Evolutionary conservation across 176 grass and related monocot genomes (phyloP), one percentile per base, ranked within the genome.

Genomic region (Aegilops umbellulata): DNA sequence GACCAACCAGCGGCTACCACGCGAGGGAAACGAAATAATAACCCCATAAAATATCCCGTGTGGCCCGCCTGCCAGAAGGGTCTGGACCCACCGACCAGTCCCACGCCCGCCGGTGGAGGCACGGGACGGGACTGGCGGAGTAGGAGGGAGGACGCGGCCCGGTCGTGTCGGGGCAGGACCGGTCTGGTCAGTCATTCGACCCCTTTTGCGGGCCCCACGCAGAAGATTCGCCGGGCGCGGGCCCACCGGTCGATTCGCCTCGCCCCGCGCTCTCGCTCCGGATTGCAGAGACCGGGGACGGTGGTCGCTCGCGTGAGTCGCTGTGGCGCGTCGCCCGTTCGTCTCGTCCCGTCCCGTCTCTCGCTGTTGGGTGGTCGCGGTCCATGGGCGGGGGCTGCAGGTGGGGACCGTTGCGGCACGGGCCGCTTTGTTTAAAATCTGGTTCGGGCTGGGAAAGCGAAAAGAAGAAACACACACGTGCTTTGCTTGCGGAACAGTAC

Each of bases 201-300:
- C 65, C 51, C 27, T 32, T 63, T 25, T 8, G 36, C 1, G 36
- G 66, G 85, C 3, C 39, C 80, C 80, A 49, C 47, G 0, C 10
- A 15, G 89, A 53, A 77, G 89, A 91, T 91, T 85, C 81, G 19
- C 74, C 76, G 11, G 44, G 25, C 0, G 81, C 15, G 76, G 81
- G 12, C 46, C 80, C 89, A 60, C 19, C 42, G 26, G 81, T 88
- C 89, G 80, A 85, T 57, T 71, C 49, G 47, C 47, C 70, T 67
- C 74, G 1, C 13, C 49, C 49, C 49, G 49, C 49, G 49, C 49
- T 17, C 49, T 73, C 32, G 13, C 60, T 24, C 35, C 67, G 8
- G 58, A 58, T 58, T 58, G 53, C 51, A 5, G 17, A 55, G 53
- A 58, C 53, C 53, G 53, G 53, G 53, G 53, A 58, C 53, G 53